Evolutionary conservation across 2,329 filamentous ascomycete species (phyloP).

Genomic region (Penicillium sp.): DNA sequence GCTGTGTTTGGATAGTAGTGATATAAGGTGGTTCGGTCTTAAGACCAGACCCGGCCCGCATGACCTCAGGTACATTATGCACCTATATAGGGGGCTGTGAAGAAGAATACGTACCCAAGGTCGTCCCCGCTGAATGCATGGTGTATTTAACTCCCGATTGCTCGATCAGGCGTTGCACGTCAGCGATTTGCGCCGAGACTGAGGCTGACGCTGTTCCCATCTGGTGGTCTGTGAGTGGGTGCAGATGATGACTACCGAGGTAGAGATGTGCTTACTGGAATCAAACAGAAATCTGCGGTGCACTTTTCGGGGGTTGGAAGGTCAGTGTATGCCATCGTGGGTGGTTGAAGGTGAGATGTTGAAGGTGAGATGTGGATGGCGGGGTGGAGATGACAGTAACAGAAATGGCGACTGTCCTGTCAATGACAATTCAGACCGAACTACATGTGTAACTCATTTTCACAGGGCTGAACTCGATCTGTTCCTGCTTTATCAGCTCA

Average conservation of each 20-base stretch:
- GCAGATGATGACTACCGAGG: not conserved
- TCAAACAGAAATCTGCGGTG: slow-evolving; percentile 86
- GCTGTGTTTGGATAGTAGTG: not conserved
- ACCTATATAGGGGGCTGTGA: too few relatives aligned
- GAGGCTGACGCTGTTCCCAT: slow-evolving; percentile 74
- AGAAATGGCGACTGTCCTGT: too few relatives aligned
- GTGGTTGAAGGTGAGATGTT: not conserved
- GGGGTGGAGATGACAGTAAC: not conserved
- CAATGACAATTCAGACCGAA: not conserved
- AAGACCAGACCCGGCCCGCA: not conserved
- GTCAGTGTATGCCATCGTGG: slow-evolving; percentile 21
- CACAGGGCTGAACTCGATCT: not conserved
- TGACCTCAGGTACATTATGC: too few relatives aligned
- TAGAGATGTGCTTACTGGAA: slow-evolving; percentile 57
- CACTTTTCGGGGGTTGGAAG: slow-evolving; percentile 65
- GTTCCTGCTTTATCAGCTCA: not conserved
- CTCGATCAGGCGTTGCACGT: slow-evolving; percentile 79
- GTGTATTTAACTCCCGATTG: slow-evolving; percentile 74
- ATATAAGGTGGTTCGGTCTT: not conserved
- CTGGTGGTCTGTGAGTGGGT: slow-evolving; percentile 39
- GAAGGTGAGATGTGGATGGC: slow-evolving; percentile 1
- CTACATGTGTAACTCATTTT: not conserved
- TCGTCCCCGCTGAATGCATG: slow-evolving; percentile 93
- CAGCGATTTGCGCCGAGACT: slow-evolving; percentile 77
- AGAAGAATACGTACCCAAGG: slow-evolving; percentile 62